phyloP scores from a whole-genome alignment of 2,329 filamentous ascomycete genomes.

The Talaromyces rugulosus region DNA sequence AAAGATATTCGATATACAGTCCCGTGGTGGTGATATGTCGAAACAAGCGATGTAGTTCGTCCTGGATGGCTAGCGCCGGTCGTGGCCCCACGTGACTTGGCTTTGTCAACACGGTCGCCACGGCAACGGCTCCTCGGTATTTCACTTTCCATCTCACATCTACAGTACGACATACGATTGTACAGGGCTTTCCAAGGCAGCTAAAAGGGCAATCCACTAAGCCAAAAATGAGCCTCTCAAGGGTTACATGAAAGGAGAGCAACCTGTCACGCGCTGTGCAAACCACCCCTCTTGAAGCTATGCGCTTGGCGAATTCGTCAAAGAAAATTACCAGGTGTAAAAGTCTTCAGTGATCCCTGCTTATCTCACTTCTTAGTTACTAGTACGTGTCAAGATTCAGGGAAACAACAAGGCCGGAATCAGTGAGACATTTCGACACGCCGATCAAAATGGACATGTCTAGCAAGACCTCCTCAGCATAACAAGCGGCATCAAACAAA shows the following conservation, averaged over 20 bases:
- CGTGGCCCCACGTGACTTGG: constrained; percentile 3
- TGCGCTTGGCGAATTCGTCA: too few species aligned
- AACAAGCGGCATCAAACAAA: neutral
- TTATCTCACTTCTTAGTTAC: too few species aligned
- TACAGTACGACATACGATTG: neutral
- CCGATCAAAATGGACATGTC: neutral
- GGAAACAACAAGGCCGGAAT: neutral
- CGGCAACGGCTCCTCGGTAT: constrained; percentile 1
- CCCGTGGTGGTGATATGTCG: neutral
- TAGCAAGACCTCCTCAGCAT: neutral
- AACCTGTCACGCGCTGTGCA: neutral
- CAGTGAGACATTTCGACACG: neutral
- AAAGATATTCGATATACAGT: constrained; percentile 7
- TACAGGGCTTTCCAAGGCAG: neutral
- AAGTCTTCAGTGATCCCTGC: neutral
- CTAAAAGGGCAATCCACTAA: neutral
- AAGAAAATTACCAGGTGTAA: too few species aligned
- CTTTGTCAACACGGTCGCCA: constrained; percentile 12
- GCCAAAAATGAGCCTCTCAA: neutral
- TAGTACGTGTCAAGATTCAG: neutral
- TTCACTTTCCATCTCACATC: neutral
- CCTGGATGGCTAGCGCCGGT: constrained; percentile 5
- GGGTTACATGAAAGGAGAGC: neutral
- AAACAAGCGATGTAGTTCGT: constrained; percentile 10
- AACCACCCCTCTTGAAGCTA: too few species aligned